Conservation (phyloP, 768 basidiomycete genomes). For the Pleurotus djamor region DNA sequence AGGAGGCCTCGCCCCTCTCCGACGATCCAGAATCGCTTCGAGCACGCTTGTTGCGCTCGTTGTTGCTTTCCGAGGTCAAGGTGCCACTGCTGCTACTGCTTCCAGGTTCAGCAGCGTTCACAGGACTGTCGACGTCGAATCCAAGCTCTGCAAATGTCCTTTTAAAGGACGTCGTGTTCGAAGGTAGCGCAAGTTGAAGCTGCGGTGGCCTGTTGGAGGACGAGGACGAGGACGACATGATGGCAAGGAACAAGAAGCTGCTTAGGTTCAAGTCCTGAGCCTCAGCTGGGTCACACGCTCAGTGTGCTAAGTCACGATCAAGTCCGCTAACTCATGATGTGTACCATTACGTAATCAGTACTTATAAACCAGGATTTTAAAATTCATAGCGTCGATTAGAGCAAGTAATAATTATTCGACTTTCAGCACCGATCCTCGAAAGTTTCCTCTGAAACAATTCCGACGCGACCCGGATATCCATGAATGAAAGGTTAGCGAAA, state of each 20-base stretch:
- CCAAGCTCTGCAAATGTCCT: slow-evolving; percentile 59
- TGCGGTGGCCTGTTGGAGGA: slow-evolving; percentile 46
- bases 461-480: too few species aligned
- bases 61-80: slow-evolving; percentile 25
- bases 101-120: slow-evolving; percentile 17
- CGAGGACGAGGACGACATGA: slow-evolving; percentile 40
- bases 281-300: too few species aligned
- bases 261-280: neutral
- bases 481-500: too few species aligned
- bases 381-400: too few species aligned
- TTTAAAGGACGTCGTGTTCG: slow-evolving; percentile 54
- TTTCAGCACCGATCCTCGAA: too few species aligned
- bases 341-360: too few species aligned
- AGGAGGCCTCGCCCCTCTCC: slow-evolving; percentile 29
- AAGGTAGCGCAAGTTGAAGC: slow-evolving; percentile 49
- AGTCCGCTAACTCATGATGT: too few species aligned
- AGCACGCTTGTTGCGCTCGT: slow-evolving; percentile 57
- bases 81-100: slow-evolving; percentile 20
- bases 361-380: too few species aligned
- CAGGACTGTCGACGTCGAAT: slow-evolving; percentile 51
- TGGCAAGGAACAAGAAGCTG: slow-evolving; percentile 14
- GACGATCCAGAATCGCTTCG: slow-evolving; percentile 50
- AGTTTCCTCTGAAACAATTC: too few species aligned
- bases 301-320: neutral
- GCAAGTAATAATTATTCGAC: too few species aligned